Conservation (phyloP, 345 rosid species). For the Salix arbutifolia region DNA sequence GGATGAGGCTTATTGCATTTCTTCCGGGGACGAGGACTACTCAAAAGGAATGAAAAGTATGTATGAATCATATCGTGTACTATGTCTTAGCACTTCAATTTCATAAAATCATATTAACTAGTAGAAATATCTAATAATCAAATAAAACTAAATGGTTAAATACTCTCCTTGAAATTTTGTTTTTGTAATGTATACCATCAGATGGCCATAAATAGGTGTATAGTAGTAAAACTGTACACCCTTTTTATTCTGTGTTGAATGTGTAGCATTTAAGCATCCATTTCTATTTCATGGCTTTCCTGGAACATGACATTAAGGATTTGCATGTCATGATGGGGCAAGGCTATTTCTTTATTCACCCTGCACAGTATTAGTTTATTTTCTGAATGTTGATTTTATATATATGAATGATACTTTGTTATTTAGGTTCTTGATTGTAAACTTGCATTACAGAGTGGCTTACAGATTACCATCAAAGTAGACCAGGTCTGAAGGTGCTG, state of each 20-base stretch:
- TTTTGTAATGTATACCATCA: background rate
- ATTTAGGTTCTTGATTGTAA: constrained; percentile 11
- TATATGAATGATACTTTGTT: background rate
- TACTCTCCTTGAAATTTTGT: background rate
- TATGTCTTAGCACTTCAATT: background rate
- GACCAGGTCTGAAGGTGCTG: constrained; percentile 68
- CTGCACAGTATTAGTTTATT: background rate
- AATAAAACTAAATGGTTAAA: background rate
- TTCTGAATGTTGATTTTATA: background rate
- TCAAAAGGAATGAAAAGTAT: constrained; percentile 78
- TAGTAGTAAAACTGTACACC: background rate
- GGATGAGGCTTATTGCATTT: constrained; percentile 43
- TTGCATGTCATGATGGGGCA: background rate
- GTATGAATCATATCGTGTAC: background rate
- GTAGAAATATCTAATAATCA: background rate
- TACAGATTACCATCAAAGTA: constrained; percentile 57
- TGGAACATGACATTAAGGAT: background rate
- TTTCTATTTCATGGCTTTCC: background rate
- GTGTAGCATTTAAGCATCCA: background rate
- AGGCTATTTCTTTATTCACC: background rate
- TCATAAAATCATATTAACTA: background rate
- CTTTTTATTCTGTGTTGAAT: background rate
- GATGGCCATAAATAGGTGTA: background rate
- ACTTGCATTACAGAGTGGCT: constrained; percentile 66
- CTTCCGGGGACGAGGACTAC: constrained; percentile 71